Base-by-base conservation (phyloP, 2,329 filamentous ascomycete genomes). In the Mollisiaceae sp. region DNA sequence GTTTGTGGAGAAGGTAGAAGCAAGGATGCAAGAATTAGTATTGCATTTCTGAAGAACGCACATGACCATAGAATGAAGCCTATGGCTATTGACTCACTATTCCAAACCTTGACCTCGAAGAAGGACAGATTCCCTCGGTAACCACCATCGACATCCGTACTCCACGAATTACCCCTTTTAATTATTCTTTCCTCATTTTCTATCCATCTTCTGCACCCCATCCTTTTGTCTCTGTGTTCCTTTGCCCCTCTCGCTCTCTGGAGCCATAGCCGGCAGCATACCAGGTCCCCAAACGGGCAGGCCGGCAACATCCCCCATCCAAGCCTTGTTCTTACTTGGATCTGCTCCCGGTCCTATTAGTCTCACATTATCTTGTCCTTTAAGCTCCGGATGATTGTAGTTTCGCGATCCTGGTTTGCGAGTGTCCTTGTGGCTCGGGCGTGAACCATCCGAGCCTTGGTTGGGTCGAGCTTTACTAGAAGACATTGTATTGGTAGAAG, bases 121-220 rank as follows among this genome's bases (percentile, higher is more conserved):
- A 32, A 32, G 27, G 3, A 32, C 27, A 3, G 6, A 6, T 32
- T 32, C 27, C 3, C 6, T 6, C 27, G 3, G 27, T 32, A 32
- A 32, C 27, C 27, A 3, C 6, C 27, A 32, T 43, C 41, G n/a
- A 43, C 1, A 15, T 43, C 41, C 6, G 14, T 43, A 2, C 11
- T 6, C 6, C 14, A n/a, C 41, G 6, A 43, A 15, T 6, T 18
- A 4, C 6, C 41, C 6, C 2, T 43, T 15, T 43, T 15, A 12
- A 15, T 43, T 43, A 4, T 18, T 43, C 12, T n/a, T n/a, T n/a
- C 41, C 2, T 43, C 12, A 18, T 18, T 18, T n/a, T 18, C 41
- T 35, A 22, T 45, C 57, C 57, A 59, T 59, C 41, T 24, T 47
- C 24, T 41, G 38, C 15, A 47, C 1, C 24, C 45, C 57, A 18